phyloP scores from a whole-genome alignment of 768 basidiomycete species.

The Lactarius psammicola region DNA sequence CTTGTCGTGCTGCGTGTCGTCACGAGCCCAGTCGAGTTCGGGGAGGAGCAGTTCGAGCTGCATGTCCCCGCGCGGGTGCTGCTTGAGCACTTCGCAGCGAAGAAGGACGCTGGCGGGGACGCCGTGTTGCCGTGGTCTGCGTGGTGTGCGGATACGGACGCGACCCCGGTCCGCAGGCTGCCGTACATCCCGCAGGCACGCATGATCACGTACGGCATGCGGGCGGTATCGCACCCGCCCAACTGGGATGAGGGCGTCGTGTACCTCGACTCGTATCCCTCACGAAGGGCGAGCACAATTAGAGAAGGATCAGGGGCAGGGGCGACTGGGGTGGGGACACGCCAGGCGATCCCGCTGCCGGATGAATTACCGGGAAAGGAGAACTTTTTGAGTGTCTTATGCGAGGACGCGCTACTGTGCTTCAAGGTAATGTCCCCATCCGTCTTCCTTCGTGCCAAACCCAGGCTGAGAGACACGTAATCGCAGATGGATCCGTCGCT shows the following conservation, averaged over 20 bases:
- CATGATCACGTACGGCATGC: conserved; percentile 20
- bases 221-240: conserved; percentile 11
- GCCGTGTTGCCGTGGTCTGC: conserved; percentile 7
- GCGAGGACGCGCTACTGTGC: conserved; percentile 21
- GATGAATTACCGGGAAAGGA: background rate
- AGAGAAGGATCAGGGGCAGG: too few species aligned
- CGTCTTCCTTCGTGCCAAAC: background rate
- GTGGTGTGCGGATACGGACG: background rate
- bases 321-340: background rate
- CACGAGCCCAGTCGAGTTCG: conserved; percentile 15
- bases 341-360: conserved; percentile 2
- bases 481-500: conserved; percentile 6
- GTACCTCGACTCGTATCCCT: conserved; percentile 16
- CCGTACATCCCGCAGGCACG: conserved; percentile 9
- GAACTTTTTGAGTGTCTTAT: conserved; percentile 8
- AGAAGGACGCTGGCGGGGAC: background rate
- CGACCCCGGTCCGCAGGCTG: background rate
- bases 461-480: background rate
- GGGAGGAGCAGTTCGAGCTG: conserved; percentile 20
- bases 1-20: conserved; percentile 11
- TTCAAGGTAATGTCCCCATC: conserved; percentile 8
- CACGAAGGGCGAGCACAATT: background rate
- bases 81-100: background rate
- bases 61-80: conserved; percentile 11
- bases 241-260: conserved; percentile 13